Evolutionary conservation across 2,329 filamentous ascomycete genomes (phyloP).

Genomic region (Mollisia scopiformis): DNA sequence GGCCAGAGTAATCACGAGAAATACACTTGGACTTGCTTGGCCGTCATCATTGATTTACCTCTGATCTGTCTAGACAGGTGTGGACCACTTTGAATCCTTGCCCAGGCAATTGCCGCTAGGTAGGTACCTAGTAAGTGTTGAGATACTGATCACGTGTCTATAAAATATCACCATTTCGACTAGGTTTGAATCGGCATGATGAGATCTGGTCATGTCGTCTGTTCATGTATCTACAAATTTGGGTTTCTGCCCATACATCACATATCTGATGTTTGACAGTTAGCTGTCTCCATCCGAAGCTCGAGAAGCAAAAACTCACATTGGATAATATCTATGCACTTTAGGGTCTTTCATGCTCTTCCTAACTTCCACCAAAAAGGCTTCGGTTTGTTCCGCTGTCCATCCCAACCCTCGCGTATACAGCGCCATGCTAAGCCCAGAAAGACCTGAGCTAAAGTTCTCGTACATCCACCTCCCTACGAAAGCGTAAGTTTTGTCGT

Average conservation of each 20-base stretch:
- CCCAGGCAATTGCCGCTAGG: no score
- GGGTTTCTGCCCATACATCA: conserved; percentile 15
- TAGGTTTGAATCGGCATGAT: no score
- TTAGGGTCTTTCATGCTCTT: conserved; percentile 17
- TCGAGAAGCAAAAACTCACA: conserved; percentile 13
- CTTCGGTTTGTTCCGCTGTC: conserved; percentile 21
- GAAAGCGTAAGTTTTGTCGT: no score
- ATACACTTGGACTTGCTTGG: no score
- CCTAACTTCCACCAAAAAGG: conserved; percentile 21
- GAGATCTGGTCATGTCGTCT: no score
- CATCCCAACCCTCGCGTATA: conserved; percentile 23
- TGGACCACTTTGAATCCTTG: no score
- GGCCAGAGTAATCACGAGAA: no score
- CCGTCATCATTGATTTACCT: neutral
- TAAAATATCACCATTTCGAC: no score
- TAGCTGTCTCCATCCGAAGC: neutral
- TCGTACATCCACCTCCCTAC: conserved; percentile 21
- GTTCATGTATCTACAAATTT: no score
- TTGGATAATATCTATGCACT: conserved; percentile 19
- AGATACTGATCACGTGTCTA: no score
- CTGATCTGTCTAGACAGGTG: no score
- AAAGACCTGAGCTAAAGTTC: conserved; percentile 11
- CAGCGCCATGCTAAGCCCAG: conserved; percentile 17
- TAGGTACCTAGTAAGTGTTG: no score
- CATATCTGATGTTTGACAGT: conserved; percentile 3